These are phyloP conservation scores for Diversispora eburnea DNA, from an alignment of 192 early-diverging fungal species.

Conservation along the genomic window DNA sequence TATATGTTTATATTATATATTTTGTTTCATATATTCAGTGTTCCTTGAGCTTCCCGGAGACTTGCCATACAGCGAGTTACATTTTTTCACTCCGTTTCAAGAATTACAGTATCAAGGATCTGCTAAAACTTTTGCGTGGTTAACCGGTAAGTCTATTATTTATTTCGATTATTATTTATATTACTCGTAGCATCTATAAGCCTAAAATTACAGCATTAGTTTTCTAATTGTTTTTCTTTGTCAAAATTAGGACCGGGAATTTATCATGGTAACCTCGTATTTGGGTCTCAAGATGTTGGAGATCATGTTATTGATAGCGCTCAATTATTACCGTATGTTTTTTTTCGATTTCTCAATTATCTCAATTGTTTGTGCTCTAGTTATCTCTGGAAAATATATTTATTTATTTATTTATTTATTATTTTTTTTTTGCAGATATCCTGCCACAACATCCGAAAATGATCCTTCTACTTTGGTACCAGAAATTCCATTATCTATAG, in stretches of 20 bases:
- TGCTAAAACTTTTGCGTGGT: constrained; percentile 86
- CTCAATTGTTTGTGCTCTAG: not conserved
- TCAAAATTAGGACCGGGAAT: constrained; percentile 65
- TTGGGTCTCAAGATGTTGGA: constrained; percentile 66
- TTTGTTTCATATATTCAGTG: constrained; percentile 35
- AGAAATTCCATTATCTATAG: constrained; percentile 71
- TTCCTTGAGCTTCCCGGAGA: constrained; percentile 59
- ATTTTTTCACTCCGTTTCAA: constrained; percentile 68
- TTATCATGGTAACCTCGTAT: constrained; percentile 78
- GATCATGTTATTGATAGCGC: constrained; percentile 82
- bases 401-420: not conserved
- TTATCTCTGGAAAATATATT: not conserved
- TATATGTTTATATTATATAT: not conserved
- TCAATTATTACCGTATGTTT: constrained; percentile 72
- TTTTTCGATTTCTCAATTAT: not conserved
- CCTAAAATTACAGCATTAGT: not conserved
- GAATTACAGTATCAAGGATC: constrained; percentile 61
- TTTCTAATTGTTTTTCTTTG: not conserved
- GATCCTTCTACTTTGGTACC: constrained; percentile 31
- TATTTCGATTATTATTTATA: not conserved
- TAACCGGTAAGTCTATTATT: constrained; percentile 56
- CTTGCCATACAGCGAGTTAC: constrained; percentile 53
- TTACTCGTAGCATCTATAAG: not conserved
- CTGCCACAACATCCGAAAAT: constrained; percentile 41
- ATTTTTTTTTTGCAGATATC: constrained; percentile 39